Percentiles rank a stretch among this genome's conserved stretches.
Conservation (phyloP, 495 filamentous ascomycete species). For the Clohesyomyces aquaticus region DNA sequence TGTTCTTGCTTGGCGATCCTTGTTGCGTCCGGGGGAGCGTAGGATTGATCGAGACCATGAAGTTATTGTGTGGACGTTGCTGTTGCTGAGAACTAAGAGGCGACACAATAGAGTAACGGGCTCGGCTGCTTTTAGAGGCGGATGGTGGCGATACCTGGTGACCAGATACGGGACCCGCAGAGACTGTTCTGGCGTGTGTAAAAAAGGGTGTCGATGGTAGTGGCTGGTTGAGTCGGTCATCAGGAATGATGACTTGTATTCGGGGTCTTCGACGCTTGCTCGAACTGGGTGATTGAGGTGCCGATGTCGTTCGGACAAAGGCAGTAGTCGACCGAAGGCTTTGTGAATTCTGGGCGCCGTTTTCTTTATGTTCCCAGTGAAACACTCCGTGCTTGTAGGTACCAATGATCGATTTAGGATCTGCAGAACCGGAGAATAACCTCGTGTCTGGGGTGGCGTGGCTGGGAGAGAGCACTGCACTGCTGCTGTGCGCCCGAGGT, state of each 20-base stretch:
- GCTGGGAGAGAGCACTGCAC: constrained; percentile 23
- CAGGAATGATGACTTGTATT: constrained; percentile 44
- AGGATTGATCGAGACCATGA: constrained; percentile 6
- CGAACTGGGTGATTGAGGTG: constrained; percentile 20
- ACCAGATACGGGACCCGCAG: constrained; percentile 15
- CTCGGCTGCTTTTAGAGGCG: constrained; percentile 6
- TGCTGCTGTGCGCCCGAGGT: constrained; percentile 18
- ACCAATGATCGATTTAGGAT: constrained; percentile 38
- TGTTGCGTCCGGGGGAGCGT: constrained; percentile 5
- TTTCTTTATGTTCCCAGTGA: constrained; percentile 40
- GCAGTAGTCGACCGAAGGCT: neutral
- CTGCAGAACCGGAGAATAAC: constrained; percentile 13
- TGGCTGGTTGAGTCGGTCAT: constrained; percentile 27
- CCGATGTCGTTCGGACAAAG: neutral
- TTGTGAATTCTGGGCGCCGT: constrained; percentile 9
- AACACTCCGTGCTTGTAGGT: constrained; percentile 44
- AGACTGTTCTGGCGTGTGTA: constrained; percentile 4
- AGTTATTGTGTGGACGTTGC: constrained; percentile 2
- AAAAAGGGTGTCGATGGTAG: constrained; percentile 34
- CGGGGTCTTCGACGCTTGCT: constrained; percentile 34
- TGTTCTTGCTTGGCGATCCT: neutral
- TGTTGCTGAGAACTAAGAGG: constrained; percentile 24
- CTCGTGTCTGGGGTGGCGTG: constrained; percentile 23
- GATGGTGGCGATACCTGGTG: constrained; percentile 34
- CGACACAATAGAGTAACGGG: constrained; percentile 29